These are phyloP conservation scores for Microcos paniculata DNA, from an alignment of 345 rosid genomes.

Conservation along the genomic window DNA sequence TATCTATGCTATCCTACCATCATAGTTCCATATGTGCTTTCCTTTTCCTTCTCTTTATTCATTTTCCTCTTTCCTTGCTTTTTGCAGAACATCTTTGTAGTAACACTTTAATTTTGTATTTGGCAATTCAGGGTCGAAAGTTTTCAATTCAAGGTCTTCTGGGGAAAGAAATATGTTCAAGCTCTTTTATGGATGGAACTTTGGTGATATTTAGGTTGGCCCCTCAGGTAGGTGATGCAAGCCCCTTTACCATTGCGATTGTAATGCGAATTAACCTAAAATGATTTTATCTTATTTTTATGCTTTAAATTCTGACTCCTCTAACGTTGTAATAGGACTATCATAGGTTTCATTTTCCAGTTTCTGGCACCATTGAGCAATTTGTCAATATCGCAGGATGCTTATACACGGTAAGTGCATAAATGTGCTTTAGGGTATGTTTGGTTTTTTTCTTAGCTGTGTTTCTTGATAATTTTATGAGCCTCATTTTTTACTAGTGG, in stretches of 20 bases:
- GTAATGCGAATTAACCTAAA: background rate
- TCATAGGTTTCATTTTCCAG: slow-evolving; percentile 85
- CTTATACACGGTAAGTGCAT: slow-evolving; percentile 67
- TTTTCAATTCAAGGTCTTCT: slow-evolving; percentile 87
- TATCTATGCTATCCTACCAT: slow-evolving; percentile 1
- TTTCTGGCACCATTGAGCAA: slow-evolving; percentile 71
- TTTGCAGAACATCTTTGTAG: background rate
- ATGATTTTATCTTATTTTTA: background rate
- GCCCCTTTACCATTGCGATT: background rate
- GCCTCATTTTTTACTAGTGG: background rate
- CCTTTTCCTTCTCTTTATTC: background rate
- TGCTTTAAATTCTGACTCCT: background rate
- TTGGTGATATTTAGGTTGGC: slow-evolving; percentile 90
- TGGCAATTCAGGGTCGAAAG: slow-evolving; percentile 58
- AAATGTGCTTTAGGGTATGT: background rate
- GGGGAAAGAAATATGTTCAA: slow-evolving; percentile 56
- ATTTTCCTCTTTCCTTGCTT: background rate
- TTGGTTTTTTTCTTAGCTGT: background rate
- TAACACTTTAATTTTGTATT: background rate
- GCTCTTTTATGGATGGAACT: slow-evolving; percentile 62
- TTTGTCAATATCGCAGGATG: slow-evolving; percentile 67
- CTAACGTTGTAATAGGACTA: slow-evolving; percentile 59
- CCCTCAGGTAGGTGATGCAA: slow-evolving; percentile 60
- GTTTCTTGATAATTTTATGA: background rate
- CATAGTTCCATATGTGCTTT: background rate